Evolutionary conservation across 2,329 filamentous ascomycete genomes (phyloP).

Genomic region (Nannizziopsis barbatae): DNA sequence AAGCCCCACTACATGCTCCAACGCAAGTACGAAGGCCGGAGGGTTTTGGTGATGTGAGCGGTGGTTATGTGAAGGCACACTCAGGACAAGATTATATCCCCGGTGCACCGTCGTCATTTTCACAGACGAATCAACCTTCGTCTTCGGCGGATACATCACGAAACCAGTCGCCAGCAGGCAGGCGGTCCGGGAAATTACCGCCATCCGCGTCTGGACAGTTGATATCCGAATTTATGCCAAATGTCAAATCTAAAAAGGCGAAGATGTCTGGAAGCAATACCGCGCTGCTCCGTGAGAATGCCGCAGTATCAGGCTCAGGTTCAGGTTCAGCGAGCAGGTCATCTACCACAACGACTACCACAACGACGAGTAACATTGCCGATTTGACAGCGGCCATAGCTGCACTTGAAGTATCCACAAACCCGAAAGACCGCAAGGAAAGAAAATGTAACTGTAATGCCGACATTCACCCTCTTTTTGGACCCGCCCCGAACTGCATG

Average conservation of each 20-base stretch:
- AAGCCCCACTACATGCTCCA: constrained; percentile 48
- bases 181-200: constrained; percentile 31
- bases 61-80: constrained; percentile 65
- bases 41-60: constrained; percentile 52
- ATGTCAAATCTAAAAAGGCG: constrained; percentile 47
- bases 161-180: constrained; percentile 30
- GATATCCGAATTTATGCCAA: constrained; percentile 61
- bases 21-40: constrained; percentile 53
- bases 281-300: not conserved
- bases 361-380: constrained; percentile 38
- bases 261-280: constrained; percentile 40
- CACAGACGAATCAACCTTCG: constrained; percentile 7
- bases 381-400: constrained; percentile 70
- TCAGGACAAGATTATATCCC: constrained; percentile 56
- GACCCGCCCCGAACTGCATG: constrained; percentile 86
- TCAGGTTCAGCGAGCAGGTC: not conserved
- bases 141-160: constrained; percentile 38
- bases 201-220: constrained; percentile 65
- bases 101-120: constrained; percentile 38
- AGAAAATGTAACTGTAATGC: constrained; percentile 77
- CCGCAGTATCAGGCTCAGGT: not conserved
- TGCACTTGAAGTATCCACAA: constrained; percentile 74
- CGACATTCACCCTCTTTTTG: constrained; percentile 72
- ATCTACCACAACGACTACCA: constrained; percentile 20
- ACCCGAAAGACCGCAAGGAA: constrained; percentile 50